A percentile compares a stretch with the other conserved stretches of the same genome.
Conservation (phyloP, 2,329 filamentous ascomycete species). For the Aspergillus flavus region DNA sequence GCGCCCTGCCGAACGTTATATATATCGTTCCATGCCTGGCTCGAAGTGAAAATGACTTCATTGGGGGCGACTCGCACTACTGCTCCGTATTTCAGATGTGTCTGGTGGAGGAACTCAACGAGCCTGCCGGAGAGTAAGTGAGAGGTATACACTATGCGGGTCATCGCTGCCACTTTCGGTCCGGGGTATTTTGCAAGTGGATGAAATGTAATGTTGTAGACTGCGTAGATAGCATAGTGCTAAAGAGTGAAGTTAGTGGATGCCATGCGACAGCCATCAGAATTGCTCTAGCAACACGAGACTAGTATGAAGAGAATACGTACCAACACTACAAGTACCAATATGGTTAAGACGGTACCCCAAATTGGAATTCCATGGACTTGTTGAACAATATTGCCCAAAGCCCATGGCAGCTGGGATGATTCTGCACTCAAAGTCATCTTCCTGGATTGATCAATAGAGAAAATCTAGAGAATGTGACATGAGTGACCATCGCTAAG, state of each 20-base stretch:
- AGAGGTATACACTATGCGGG: neutral
- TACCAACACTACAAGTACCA: neutral
- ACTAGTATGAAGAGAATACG: neutral
- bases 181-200: neutral
- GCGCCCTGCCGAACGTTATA: neutral
- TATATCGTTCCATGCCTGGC: neutral
- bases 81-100: neutral
- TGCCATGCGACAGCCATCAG: neutral
- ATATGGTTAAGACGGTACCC: neutral
- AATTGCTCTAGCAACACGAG: neutral
- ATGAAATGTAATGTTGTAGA: neutral
- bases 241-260: neutral
- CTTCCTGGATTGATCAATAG: rapidly evolving
- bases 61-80: neutral
- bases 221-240: neutral
- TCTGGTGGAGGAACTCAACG: neutral
- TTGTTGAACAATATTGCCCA: neutral
- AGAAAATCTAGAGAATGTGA: too few relatives aligned
- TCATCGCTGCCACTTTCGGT: neutral
- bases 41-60: neutral
- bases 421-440: neutral
- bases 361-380: neutral
- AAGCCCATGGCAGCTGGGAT: neutral
- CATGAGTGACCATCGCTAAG: neutral
- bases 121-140: neutral